Percentiles rank a stretch among this genome's conserved stretches.
These are phyloP conservation scores for Penicillium pancosmium DNA, from an alignment of 495 filamentous ascomycete genomes.

Conservation along the genomic window DNA sequence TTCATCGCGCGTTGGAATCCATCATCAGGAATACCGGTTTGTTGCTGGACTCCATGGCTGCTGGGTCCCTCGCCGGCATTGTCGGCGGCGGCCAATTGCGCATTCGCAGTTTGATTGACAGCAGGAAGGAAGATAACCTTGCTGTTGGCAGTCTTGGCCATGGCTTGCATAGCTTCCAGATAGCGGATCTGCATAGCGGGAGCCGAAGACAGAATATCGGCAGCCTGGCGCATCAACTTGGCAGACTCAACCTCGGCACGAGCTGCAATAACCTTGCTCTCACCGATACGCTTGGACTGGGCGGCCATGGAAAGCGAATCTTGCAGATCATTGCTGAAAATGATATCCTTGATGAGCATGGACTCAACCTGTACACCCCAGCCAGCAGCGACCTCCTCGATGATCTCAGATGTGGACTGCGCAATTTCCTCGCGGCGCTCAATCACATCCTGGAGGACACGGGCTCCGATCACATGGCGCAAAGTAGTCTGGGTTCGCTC, in stretches of 20 bases:
- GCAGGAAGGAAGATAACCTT: slow-evolving; percentile 96
- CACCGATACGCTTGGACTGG: slow-evolving; percentile 95
- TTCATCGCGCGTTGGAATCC: slow-evolving; percentile 85
- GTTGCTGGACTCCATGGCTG: slow-evolving; percentile 42
- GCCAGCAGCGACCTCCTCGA: slow-evolving; percentile 89
- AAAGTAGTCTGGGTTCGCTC: slow-evolving; percentile 98
- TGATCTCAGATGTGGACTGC: slow-evolving; percentile 91
- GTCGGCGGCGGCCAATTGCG: slow-evolving; percentile 55
- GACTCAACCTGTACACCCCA: slow-evolving; percentile 97
- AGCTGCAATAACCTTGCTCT: slow-evolving; percentile 96
- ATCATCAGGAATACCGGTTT: slow-evolving; percentile 42
- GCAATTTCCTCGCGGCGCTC: slow-evolving; percentile 98
- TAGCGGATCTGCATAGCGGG: slow-evolving; percentile 99
- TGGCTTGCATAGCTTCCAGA: slow-evolving; percentile 98
- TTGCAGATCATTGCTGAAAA: slow-evolving; percentile 94
- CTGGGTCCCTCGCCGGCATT: slow-evolving; percentile 61
- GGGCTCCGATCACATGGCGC: slow-evolving; percentile 94
- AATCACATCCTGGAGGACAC: slow-evolving; percentile 97
- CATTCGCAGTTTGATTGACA: slow-evolving; percentile 51
- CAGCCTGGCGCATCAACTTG: slow-evolving; percentile 97
- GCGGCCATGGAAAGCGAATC: slow-evolving; percentile 99
- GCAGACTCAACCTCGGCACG: slow-evolving; percentile 96
- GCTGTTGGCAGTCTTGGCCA: slow-evolving; percentile 93
- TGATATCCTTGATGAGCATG: slow-evolving; percentile 99
- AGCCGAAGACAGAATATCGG: slow-evolving; percentile 89